These are phyloP conservation scores for Jamesozyma piceae DNA, from an alignment of 805 yeast genomes.

Conservation along the genomic window DNA sequence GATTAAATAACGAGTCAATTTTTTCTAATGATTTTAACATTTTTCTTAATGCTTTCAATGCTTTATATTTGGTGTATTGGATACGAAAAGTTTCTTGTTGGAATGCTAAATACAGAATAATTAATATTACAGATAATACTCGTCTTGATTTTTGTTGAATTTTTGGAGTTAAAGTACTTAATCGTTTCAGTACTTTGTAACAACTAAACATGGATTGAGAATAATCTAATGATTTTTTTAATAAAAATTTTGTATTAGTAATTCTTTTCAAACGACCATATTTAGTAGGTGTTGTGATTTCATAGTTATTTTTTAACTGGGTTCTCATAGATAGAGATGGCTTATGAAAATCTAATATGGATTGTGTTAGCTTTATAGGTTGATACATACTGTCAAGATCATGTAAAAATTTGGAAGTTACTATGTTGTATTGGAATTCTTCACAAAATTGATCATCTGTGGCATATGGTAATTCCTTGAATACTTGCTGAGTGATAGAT, in stretches of 20 bases:
- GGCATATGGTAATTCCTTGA: conserved; percentile 8
- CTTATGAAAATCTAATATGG: conserved; percentile 15
- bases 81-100: conserved; percentile 18
- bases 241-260: conserved; percentile 2
- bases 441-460: conserved; percentile 33
- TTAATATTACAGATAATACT: background rate
- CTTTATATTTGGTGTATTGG: conserved; percentile 15
- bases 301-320: background rate
- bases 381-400: conserved; percentile 28
- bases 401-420: conserved; percentile 41
- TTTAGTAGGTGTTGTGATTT: conserved; percentile 14
- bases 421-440: conserved; percentile 41
- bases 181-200: conserved; percentile 1
- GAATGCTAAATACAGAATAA: conserved; percentile 12
- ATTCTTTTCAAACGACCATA: conserved; percentile 11
- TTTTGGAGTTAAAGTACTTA: background rate
- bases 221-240: conserved; percentile 8
- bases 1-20: conserved; percentile 22
- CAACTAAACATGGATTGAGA: conserved; percentile 3
- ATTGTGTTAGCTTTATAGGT: conserved; percentile 14
- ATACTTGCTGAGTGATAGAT: conserved; percentile 3
- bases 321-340: background rate
- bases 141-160: background rate
- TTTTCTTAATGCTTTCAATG: conserved; percentile 10
- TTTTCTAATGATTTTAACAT: conserved; percentile 12